phyloP scores from a whole-genome alignment of 2,329 filamentous ascomycete genomes.

The Trichoderma semiorbis region DNA sequence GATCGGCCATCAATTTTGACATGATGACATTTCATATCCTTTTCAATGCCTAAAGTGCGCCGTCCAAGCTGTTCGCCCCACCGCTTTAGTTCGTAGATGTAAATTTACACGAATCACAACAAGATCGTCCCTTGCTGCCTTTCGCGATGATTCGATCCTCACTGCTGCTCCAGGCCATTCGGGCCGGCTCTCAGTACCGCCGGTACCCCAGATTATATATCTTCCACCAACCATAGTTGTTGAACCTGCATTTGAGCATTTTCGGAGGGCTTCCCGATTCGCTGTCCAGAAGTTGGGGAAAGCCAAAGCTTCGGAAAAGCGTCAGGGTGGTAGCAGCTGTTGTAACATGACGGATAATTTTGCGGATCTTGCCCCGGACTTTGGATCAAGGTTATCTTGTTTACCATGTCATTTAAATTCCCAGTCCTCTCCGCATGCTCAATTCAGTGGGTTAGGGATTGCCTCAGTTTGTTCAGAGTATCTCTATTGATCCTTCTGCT shows the following conservation, averaged over 20 bases:
- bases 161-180: conserved; percentile 1
- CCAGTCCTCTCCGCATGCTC: background rate
- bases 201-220: conserved; percentile 11
- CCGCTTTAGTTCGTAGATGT: background rate
- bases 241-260: background rate
- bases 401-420: background rate
- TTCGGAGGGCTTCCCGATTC: conserved; percentile 7
- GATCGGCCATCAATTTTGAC: background rate
- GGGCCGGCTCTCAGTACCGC: conserved; percentile 12
- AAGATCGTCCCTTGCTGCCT: background rate
- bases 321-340: background rate
- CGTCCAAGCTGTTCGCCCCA: background rate
- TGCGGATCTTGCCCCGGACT: background rate
- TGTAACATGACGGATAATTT: conserved; percentile 6
- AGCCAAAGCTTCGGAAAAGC: background rate
- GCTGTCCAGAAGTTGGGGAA: background rate
- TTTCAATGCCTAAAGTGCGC: background rate
- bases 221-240: conserved; percentile 16
- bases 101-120: conserved; percentile 4
- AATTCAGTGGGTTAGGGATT: background rate
- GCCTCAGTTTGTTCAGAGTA: background rate
- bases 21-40: background rate
- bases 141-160: background rate
- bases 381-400: background rate
- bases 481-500: background rate